Conservation (phyloP, 495 filamentous ascomycete genomes). For the Aspergillus nanangensis region DNA sequence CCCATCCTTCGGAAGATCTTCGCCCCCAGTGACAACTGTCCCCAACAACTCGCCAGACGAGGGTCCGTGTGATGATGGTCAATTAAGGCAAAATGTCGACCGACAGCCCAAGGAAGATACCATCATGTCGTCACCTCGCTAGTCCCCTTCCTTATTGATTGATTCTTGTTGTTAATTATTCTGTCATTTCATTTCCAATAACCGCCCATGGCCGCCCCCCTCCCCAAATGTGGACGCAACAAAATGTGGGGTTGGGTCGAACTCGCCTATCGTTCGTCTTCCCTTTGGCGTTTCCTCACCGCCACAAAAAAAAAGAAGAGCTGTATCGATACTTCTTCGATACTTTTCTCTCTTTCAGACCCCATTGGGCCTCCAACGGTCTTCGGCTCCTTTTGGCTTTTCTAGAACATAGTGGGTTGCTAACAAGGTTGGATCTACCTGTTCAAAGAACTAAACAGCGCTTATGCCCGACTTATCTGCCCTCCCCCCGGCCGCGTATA, state of each 20-base stretch:
- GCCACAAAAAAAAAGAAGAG: conserved; percentile 33
- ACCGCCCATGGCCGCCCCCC: conserved; percentile 4
- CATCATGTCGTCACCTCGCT: neutral
- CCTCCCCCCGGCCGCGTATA: too few relatives aligned
- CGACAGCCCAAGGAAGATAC: neutral
- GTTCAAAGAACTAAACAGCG: conserved; percentile 2
- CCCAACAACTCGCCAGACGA: conserved; percentile 8
- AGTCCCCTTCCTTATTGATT: neutral
- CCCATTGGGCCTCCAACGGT: conserved; percentile 16
- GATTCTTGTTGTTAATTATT: neutral
- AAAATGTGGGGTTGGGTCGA: conserved; percentile 31
- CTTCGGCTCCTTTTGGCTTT: conserved; percentile 10
- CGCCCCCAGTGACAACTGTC: conserved; percentile 1
- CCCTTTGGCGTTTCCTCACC: conserved; percentile 28
- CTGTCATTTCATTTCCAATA: conserved; percentile 4
- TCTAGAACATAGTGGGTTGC: conserved; percentile 14
- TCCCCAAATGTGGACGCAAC: conserved; percentile 13
- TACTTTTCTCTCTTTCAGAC: conserved; percentile 22
- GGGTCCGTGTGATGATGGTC: conserved; percentile 3
- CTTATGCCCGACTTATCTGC: conserved; percentile 10
- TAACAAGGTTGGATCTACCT: conserved; percentile 7
- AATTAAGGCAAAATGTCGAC: neutral
- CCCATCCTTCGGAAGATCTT: too few relatives aligned
- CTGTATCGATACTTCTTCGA: conserved; percentile 14
- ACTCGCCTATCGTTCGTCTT: conserved; percentile 33